These are phyloP conservation scores for Afroboletus lepidellus DNA, from an alignment of 1,284 basidiomycete genomes.

Conservation along the genomic window DNA sequence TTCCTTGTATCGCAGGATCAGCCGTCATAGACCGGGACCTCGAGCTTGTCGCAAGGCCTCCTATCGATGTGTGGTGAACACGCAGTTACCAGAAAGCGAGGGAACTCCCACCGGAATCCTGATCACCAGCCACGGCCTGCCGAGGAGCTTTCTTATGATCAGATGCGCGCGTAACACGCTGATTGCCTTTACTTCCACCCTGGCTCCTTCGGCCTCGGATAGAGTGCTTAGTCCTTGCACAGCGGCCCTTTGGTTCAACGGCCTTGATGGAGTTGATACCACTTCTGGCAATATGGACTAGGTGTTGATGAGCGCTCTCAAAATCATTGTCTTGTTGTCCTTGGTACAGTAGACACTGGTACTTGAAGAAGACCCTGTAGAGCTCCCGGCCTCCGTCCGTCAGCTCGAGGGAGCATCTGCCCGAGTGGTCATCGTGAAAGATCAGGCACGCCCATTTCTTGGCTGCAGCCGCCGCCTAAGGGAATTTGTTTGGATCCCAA, in stretches of 20 bases:
- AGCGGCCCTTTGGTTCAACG: neutral
- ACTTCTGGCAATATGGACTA: neutral
- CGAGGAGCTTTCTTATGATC: neutral
- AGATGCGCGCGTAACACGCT: neutral
- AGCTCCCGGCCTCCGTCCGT: constrained; percentile 15
- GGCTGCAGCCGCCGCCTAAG: constrained; percentile 17
- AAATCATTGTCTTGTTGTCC: neutral
- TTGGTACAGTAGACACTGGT: constrained; percentile 11
- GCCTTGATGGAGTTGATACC: constrained; percentile 11
- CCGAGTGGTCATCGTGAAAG: constrained; percentile 3
- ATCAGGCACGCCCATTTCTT: constrained; percentile 14
- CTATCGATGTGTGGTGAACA: constrained; percentile 3
- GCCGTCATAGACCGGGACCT: neutral
- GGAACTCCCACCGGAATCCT: constrained; percentile 13
- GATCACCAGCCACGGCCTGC: neutral
- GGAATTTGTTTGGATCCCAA: neutral
- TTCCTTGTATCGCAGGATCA: neutral
- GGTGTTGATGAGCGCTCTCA: neutral
- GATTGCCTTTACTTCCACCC: neutral
- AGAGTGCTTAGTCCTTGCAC: neutral
- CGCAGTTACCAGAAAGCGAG: neutral
- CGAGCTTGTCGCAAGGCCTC: neutral
- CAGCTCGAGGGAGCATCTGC: constrained; percentile 8
- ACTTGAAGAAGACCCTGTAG: constrained; percentile 23
- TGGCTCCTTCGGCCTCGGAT: neutral